These are phyloP conservation scores for Bromus sterilis DNA, from an alignment of 176 grass and related monocot species.

Conservation along the genomic window DNA sequence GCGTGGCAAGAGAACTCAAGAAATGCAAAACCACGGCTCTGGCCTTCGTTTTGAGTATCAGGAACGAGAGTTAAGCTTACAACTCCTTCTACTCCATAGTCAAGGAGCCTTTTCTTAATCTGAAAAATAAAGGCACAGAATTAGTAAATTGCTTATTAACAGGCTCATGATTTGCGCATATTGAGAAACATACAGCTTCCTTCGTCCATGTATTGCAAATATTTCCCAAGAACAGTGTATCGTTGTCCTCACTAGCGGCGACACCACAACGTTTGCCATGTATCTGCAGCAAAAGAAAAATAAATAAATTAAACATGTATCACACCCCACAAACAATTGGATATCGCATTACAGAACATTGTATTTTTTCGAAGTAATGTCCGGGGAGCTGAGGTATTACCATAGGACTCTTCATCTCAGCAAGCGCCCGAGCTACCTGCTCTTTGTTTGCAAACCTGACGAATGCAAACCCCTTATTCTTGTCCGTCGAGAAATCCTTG, in stretches of 20 bases:
- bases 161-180: background rate
- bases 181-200: slow-evolving; percentile 43
- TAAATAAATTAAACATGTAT: background rate
- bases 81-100: slow-evolving; percentile 38
- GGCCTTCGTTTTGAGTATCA: slow-evolving; percentile 46
- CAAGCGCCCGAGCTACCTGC: slow-evolving; percentile 42
- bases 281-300: slow-evolving; percentile 34
- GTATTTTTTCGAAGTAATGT: background rate
- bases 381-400: slow-evolving; percentile 23
- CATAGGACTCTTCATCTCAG: slow-evolving; percentile 59
- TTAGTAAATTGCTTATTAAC: background rate
- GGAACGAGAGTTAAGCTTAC: slow-evolving; percentile 43
- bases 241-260: slow-evolving; percentile 62
- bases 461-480: slow-evolving; percentile 76
- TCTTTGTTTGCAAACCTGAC: slow-evolving; percentile 63
- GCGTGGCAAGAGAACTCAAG: slow-evolving; percentile 47
- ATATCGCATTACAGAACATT: background rate
- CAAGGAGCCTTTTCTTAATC: slow-evolving; percentile 34
- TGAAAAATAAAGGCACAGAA: background rate
- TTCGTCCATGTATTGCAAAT: slow-evolving; percentile 89
- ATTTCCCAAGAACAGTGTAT: slow-evolving; percentile 71
- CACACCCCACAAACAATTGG: background rate
- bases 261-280: slow-evolving; percentile 52
- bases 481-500: slow-evolving; percentile 52
- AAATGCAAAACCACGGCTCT: slow-evolving; percentile 55